phyloP scores from a whole-genome alignment of 1,139 yeast genomes.

The Kodamaea anthophila region DNA sequence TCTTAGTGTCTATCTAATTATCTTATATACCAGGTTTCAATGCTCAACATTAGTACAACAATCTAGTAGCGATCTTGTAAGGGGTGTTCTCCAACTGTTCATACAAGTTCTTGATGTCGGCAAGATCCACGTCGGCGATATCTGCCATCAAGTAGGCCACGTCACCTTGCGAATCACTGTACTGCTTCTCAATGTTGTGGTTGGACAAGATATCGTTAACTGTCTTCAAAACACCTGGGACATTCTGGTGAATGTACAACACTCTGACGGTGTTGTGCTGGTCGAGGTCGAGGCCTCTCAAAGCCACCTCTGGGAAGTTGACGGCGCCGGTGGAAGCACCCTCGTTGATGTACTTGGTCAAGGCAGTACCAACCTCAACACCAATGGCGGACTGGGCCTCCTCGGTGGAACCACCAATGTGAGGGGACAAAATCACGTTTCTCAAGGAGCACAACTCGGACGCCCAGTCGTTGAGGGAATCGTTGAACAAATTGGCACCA shows the following conservation, averaged over 20 bases:
- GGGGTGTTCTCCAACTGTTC: constrained; percentile 87
- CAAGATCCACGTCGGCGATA: constrained; percentile 75
- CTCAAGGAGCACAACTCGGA: constrained; percentile 75
- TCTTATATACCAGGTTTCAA: too few relatives aligned
- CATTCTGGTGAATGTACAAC: constrained; percentile 92
- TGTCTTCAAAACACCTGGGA: constrained; percentile 97
- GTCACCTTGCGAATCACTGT: constrained; percentile 91
- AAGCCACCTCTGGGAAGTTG: constrained; percentile 96
- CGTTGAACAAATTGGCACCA: constrained; percentile 73
- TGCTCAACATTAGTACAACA: constrained; percentile 61
- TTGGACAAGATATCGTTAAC: constrained; percentile 93
- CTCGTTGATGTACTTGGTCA: constrained; percentile 89
- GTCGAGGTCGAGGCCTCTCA: constrained; percentile 84
- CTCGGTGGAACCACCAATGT: constrained; percentile 98
- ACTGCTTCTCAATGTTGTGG: constrained; percentile 96
- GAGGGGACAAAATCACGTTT: constrained; percentile 92
- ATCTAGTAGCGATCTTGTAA: constrained; percentile 85
- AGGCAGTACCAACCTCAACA: constrained; percentile 82
- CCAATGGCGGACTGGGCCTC: constrained; percentile 99
- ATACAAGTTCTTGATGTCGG: constrained; percentile 79
- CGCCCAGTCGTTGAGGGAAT: constrained; percentile 75
- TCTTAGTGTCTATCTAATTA: too few relatives aligned
- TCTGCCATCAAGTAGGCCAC: constrained; percentile 98
- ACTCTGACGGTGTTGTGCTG: constrained; percentile 89
- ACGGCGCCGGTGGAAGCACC: constrained; percentile 96